Conservation (phyloP, 257 asterid species). For the Datura wrightii region DNA sequence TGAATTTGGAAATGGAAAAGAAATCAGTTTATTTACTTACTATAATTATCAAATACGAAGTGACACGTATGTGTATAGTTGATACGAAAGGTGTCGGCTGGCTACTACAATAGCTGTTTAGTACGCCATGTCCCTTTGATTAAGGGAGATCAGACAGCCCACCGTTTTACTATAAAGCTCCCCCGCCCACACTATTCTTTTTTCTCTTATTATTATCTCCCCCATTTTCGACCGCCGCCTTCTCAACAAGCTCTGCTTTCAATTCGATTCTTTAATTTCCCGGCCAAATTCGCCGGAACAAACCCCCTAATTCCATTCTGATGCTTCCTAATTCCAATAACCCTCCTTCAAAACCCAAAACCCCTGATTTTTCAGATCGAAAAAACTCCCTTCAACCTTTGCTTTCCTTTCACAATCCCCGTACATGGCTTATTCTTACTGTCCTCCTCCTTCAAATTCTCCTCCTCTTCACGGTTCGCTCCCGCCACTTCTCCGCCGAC, state of each 20-base stretch:
- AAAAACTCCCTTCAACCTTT: slow-evolving; percentile 31
- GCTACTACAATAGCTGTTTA: background rate
- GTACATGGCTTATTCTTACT: slow-evolving; percentile 40
- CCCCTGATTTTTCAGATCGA: slow-evolving; percentile 18
- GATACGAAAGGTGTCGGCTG: background rate
- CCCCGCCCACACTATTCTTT: background rate
- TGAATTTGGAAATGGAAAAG: too few species aligned
- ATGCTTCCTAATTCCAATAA: slow-evolving; percentile 39
- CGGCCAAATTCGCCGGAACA: background rate
- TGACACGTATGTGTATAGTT: background rate
- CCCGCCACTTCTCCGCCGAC: slow-evolving; percentile 21
- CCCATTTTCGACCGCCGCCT: background rate
- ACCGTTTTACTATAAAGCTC: background rate
- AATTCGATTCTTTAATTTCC: background rate
- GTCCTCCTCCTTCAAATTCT: slow-evolving; percentile 43
- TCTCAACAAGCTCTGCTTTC: background rate
- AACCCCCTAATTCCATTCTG: background rate
- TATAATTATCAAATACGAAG: background rate
- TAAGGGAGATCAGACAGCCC: background rate
- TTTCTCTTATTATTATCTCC: background rate
- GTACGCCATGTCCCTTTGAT: slow-evolving; percentile 5
- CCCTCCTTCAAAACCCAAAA: slow-evolving; percentile 21
- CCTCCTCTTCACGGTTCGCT: slow-evolving; percentile 39
- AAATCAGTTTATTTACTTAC: too few species aligned
- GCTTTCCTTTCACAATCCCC: slow-evolving; percentile 29